Conservation (phyloP, 352 stramenopile genomes). For the Pythium graminicola region DNA sequence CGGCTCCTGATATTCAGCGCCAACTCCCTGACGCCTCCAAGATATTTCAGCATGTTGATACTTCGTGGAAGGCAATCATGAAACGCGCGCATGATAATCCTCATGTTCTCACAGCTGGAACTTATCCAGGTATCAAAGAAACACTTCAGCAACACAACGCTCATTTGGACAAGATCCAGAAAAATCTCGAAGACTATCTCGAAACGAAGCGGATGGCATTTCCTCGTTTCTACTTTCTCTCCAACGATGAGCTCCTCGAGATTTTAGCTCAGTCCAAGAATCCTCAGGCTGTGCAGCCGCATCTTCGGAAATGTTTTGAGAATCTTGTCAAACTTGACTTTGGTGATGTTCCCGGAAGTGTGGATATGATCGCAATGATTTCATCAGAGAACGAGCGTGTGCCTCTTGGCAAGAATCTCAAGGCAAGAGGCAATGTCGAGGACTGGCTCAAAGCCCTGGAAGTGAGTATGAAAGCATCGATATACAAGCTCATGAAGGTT, state of each 20-base stretch:
- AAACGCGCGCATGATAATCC: constrained; percentile 79
- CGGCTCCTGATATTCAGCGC: constrained; percentile 86
- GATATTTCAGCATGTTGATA: constrained; percentile 87
- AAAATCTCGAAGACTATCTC: constrained; percentile 89
- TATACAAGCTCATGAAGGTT: constrained; percentile 91
- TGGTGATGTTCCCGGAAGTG: constrained; percentile 61
- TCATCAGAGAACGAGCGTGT: constrained; percentile 87
- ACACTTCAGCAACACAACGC: constrained; percentile 79
- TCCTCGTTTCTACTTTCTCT: constrained; percentile 93
- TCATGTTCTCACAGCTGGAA: constrained; percentile 77
- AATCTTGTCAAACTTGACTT: constrained; percentile 80
- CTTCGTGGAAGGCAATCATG: constrained; percentile 91
- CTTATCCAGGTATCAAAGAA: constrained; percentile 74
- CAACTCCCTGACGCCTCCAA: constrained; percentile 88
- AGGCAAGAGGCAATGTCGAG: constrained; percentile 90
- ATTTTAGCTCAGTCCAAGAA: constrained; percentile 94
- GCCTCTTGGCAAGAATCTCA: constrained; percentile 88
- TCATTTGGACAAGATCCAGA: constrained; percentile 88
- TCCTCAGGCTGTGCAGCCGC: constrained; percentile 90
- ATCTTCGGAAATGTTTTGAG: constrained; percentile 94
- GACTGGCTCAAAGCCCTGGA: constrained; percentile 93
- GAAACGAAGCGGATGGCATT: constrained; percentile 92
- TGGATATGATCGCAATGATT: constrained; percentile 94
- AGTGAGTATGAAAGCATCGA: constrained; percentile 88
- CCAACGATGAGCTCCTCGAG: constrained; percentile 93